A percentile compares a stretch with the other conserved stretches of the same genome.
phyloP scores from a whole-genome alignment of 441 rosid genomes.

The Syzygium malaccense region DNA sequence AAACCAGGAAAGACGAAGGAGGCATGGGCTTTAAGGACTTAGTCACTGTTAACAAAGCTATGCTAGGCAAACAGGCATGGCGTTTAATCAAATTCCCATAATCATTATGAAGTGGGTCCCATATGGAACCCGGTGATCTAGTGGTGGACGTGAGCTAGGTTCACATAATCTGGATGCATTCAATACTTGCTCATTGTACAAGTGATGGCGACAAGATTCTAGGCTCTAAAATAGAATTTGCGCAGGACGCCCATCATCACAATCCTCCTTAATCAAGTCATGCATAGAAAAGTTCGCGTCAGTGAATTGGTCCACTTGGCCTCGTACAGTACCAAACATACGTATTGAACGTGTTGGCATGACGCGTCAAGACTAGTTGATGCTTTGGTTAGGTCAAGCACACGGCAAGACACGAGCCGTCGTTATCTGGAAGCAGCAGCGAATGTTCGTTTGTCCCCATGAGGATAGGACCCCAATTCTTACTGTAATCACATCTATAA shows the following conservation, averaged over 20 bases:
- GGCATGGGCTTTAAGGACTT: too few species aligned
- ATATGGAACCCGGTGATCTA: not conserved
- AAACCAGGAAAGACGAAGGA: too few species aligned
- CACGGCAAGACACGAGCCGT: not conserved
- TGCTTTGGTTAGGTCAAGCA: not conserved
- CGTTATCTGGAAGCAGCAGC: not conserved
- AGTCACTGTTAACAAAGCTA: too few species aligned
- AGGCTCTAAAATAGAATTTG: not conserved
- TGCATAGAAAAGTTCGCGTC: not conserved
- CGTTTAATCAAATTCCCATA: too few species aligned
- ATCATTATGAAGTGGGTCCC: not conserved
- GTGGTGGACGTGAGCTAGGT: not conserved
- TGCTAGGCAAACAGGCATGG: too few species aligned
- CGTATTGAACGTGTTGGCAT: not conserved
- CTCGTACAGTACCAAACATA: not conserved
- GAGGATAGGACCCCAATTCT: not conserved
- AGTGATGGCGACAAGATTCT: not conserved
- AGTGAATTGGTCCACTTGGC: not conserved
- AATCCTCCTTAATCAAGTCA: not conserved
- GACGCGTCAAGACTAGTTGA: not conserved
- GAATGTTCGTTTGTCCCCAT: not conserved
- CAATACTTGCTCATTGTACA: not conserved
- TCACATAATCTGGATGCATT: rapidly evolving
- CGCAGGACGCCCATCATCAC: too few species aligned
- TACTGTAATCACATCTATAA: not conserved